Conservation (phyloP, 345 rosid genomes). For the Melaleuca quinquenervia region DNA sequence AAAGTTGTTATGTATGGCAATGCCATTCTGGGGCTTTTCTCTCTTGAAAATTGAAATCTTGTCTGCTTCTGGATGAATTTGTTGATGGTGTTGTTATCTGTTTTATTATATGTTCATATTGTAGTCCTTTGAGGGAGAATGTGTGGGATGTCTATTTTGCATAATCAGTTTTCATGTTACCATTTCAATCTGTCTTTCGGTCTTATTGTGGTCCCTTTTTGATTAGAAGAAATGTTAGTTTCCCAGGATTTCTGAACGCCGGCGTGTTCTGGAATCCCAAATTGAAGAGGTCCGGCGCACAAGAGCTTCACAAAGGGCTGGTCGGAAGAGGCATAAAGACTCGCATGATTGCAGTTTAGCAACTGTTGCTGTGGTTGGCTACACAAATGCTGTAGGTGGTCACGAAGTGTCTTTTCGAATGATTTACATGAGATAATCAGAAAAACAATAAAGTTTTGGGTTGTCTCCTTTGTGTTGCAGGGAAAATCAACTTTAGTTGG, state of each 20-base stretch:
- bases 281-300: conserved; percentile 83
- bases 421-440: neutral
- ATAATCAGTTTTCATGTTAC: neutral
- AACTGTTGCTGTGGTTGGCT: conserved; percentile 89
- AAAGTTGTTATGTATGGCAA: neutral
- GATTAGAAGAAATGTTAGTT: neutral
- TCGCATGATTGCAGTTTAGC: conserved; percentile 34
- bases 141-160: neutral
- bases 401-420: neutral
- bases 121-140: neutral
- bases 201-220: neutral
- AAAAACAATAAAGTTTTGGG: neutral
- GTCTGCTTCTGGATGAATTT: neutral
- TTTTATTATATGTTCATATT: neutral
- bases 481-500: conserved; percentile 86
- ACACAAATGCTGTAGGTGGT: conserved; percentile 89
- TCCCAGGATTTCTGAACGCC: conserved; percentile 65
- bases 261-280: conserved; percentile 48
- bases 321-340: conserved; percentile 57
- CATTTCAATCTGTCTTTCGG: neutral
- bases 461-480: conserved; percentile 18
- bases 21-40: neutral
- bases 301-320: conserved; percentile 76
- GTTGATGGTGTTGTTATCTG: neutral
- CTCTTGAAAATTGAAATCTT: neutral